Conservation (phyloP, 306 rosid species). For the Begonia peltatifolia region DNA sequence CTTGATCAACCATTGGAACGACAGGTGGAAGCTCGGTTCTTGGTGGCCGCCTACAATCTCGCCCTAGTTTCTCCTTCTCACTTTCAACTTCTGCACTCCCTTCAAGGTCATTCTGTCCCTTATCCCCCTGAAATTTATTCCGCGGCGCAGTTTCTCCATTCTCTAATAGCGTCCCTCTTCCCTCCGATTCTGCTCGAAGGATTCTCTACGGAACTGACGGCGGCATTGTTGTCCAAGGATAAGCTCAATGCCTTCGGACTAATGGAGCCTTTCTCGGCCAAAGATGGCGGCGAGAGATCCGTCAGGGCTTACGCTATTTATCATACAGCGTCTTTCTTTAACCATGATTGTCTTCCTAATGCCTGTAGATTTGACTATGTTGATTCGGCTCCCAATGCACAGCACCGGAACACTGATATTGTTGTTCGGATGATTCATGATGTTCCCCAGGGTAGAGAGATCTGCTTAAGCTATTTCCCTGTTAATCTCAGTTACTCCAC, state of each 20-base stretch:
- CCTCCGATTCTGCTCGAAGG: constrained; percentile 15
- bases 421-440: constrained; percentile 62
- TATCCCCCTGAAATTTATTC: constrained; percentile 15
- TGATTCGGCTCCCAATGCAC: constrained; percentile 18
- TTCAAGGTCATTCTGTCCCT: constrained; percentile 30
- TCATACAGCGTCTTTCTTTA: constrained; percentile 54
- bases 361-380: constrained; percentile 82
- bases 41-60: constrained; percentile 53
- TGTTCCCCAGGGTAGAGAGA: constrained; percentile 72
- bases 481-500: constrained; percentile 39
- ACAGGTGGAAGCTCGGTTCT: constrained; percentile 52
- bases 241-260: constrained; percentile 63
- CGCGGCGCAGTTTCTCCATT: constrained; percentile 31
- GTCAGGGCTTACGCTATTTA: constrained; percentile 67
- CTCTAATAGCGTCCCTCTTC: constrained; percentile 23
- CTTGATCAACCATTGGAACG: constrained; percentile 28
- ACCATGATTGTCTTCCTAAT: constrained; percentile 86
- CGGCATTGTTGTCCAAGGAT: constrained; percentile 54
- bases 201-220: constrained; percentile 33
- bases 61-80: constrained; percentile 22
- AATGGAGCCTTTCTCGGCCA: constrained; percentile 37
- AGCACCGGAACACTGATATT: constrained; percentile 32
- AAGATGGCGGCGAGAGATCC: constrained; percentile 28
- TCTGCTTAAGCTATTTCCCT: constrained; percentile 79
- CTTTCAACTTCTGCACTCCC: constrained; percentile 44